Conservation (phyloP, 129 eudicot genomes). For the Tagetes erecta region DNA sequence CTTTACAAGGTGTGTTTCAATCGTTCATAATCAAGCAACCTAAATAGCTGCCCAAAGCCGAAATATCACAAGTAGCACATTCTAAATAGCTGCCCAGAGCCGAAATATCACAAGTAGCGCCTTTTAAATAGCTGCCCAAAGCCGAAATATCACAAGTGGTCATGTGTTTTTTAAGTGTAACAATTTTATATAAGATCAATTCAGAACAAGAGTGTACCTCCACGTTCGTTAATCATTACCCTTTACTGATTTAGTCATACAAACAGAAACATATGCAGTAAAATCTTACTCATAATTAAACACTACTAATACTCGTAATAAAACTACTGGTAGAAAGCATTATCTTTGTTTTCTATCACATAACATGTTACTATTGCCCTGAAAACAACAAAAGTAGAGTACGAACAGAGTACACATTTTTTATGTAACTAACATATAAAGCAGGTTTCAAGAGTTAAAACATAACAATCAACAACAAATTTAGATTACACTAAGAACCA, state of each 20-base stretch:
- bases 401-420: not conserved
- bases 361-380: too few relatives aligned
- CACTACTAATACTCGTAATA: too few relatives aligned
- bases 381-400: too few relatives aligned
- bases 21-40: not conserved
- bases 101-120: not conserved
- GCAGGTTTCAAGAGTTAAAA: not conserved
- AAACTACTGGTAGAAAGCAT: too few relatives aligned
- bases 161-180: not conserved
- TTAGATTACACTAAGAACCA: not conserved
- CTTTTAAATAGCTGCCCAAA: too few relatives aligned
- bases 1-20: not conserved
- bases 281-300: not conserved
- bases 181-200: too few relatives aligned
- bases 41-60: not conserved
- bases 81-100: too few relatives aligned
- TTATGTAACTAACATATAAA: not conserved
- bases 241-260: not conserved
- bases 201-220: too few relatives aligned
- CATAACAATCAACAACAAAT: constrained; percentile 18
- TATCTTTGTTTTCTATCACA: too few relatives aligned
- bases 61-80: not conserved
- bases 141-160: too few relatives aligned
- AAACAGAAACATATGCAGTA: not conserved
- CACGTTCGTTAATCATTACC: too few relatives aligned